Base-by-base conservation (phyloP, 768 basidiomycete species). In the Trametes coccinea region DNA sequence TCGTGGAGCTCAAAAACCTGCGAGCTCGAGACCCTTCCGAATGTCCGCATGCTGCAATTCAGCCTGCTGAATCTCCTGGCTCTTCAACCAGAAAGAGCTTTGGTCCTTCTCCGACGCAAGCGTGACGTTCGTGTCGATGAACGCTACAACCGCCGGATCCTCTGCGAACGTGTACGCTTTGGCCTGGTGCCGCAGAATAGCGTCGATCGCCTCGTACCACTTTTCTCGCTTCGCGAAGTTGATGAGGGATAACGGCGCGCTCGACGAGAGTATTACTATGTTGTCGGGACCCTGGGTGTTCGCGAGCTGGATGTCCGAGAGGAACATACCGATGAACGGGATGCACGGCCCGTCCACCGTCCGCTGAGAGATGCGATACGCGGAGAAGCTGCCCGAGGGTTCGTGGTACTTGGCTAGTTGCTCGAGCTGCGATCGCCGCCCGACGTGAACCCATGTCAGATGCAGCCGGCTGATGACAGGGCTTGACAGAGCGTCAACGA, bases 361-460 rank as follows among this genome's bases (percentile, higher is more conserved):
- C 56, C 76, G 73, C 43, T 85, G 75, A 29, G 83, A 72, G 33
- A 69, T 67, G 37, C 86, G 83, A 66, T 88, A 86, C 14, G 78
- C 80, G 10, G 80, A 70, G 70, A 86, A 86, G 37, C 83, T 82
- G 14, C 83, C 81, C 1, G 78, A 75, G 11, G 87, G 86, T 55
- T 87, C 86, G 67, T 83, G 85, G 67, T 82, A 76, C 60, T 81
- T 80, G 29, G 79, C 71, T 11, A 90, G 77, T 31, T 74, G 72
- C 16, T 85, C 85, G 53, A 87, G 76, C 41, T 72, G 75, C 6
- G 79, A 75, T 66, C 80, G 80, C 22, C 81, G 80, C 39, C 75
- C 75, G 44, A 85, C 82, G 65, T 86, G 84, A n/a, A 80, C 82
- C 89, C 86, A 89, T 9, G 87, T 88, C 48, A 87, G 71, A 58